Evolutionary conservation across 2,329 filamentous ascomycete genomes (phyloP).

Genomic region (Xylariaceae sp.): DNA sequence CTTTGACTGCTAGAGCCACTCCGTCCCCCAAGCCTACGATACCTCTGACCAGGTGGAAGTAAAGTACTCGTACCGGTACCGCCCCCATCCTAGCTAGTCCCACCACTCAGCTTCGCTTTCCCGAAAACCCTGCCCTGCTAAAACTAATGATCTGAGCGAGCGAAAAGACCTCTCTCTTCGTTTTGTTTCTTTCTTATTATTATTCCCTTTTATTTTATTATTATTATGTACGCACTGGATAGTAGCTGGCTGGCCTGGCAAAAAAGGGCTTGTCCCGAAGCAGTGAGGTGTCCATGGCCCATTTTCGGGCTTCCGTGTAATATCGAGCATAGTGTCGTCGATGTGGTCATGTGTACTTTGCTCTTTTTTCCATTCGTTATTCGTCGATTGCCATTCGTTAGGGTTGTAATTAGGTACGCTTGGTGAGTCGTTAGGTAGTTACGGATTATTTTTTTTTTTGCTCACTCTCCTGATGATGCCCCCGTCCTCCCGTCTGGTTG

Average conservation of each 20-base stretch:
- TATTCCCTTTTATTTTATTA: not conserved
- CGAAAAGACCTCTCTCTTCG: not conserved
- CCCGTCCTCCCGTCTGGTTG: constrained; percentile 12
- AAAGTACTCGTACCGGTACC: no score
- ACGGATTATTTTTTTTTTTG: not conserved
- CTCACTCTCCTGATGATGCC: not conserved
- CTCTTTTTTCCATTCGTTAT: not conserved
- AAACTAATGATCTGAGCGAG: constrained; percentile 8
- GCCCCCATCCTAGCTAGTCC: constrained; percentile 20
- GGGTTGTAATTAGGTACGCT: no score
- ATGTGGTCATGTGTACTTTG: not conserved
- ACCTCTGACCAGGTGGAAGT: no score
- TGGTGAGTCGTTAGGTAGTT: no score
- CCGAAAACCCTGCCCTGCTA: constrained; percentile 12
- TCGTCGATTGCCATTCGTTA: no score
- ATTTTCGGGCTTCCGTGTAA: constrained; percentile 12
- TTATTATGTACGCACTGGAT: not conserved
- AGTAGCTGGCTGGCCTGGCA: not conserved
- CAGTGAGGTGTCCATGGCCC: constrained; percentile 24
- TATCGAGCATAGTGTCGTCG: not conserved
- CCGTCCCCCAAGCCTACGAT: constrained; percentile 16
- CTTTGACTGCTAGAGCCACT: constrained; percentile 18
- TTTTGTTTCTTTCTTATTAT: not conserved
- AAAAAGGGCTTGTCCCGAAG: constrained; percentile 20
- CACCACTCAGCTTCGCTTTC: constrained; percentile 29